Evolutionary conservation across 139 green algal genomes (phyloP), one percentile per base, ranked within the genome.

Genomic region (Picochlorum sp.): DNA sequence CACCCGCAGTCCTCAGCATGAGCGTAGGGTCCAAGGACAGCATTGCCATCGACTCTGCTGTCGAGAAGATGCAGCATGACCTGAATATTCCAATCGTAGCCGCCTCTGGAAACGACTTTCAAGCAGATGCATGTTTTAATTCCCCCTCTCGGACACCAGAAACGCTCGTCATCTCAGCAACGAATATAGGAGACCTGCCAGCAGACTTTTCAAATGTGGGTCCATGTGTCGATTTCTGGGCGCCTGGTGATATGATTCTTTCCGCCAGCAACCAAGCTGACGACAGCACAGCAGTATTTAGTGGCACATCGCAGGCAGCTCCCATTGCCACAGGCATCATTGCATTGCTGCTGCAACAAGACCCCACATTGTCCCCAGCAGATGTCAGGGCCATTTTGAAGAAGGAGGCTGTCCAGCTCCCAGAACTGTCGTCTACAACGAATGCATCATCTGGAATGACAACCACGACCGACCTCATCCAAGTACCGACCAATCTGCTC

Each of bases 201-300:
- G 66, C 77, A 3, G 69, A 60, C 47, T 89, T 83, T 60, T 83
- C 70, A 57, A 88, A 91, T 65, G 55, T 86, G 18, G 85, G 85
- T 21, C 45, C 58, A 18, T 91, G 85, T 62, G 57, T 91, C n/a
- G 77, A 77, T 66, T 68, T 86, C 13, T 81, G 85, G 51, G 85
- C 77, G 0, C 85, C 83, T 2, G 85, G 85, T 3, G 57, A 59
- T 3, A 24, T 57, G 4, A 49, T 80, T 15, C 21, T 63, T 8
- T 60, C 45, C 7, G 69, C 62, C 4, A 47, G 55, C 9, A 68
- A 10, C 49, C n/a, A 7, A 16, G 20, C 1, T 18, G 55, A 70
- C 23, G n/a, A 34, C 1, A 31, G 31, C 8, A 20, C 20, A 6
- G 18, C 41, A 37, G 20, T 62, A 2, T 52, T 83, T 56, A 60